Base-by-base conservation (phyloP, 2,329 filamentous ascomycete genomes). In the Penicillium glabrum region DNA sequence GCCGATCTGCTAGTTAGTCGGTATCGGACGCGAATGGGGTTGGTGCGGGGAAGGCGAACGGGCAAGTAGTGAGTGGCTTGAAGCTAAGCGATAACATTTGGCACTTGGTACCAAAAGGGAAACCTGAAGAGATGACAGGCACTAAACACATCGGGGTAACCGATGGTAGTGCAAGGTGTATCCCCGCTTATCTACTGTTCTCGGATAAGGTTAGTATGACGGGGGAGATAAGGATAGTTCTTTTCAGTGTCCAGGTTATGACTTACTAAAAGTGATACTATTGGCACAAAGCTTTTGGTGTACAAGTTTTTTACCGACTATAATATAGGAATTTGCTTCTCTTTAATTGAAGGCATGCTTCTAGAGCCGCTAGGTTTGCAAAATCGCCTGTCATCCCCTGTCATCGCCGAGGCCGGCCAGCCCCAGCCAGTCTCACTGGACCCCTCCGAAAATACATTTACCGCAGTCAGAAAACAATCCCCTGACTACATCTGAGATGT, bases 1-100 rank as follows among this genome's bases (percentile, higher is more conserved):
- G 29, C 29, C 11, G 29, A 31, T 31, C 29, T 13, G 14, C 45
- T 31, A 21, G 26, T 9, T 24, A 26, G 19, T 31, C 29, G 57
- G 56, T 60, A 54, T 51, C 35, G 29, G 35, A 46, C 23, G 43
- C 23, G 48, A 26, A 31, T 41, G 9, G 19, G 51, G 41, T 37
- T 24, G 43, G 62, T 64, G 62, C 62, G 60, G 62, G 62, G 62
- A 56, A 59, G 37, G 23, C 26, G 47, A 51, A 48, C 47, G 47
- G 33, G 37, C 33, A 41, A 29, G 27, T 9, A 29, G 27, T 29
- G 27, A 29, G 37, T 41, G 37, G 37, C 37, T 41, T 39, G 44
- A 13, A 37, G 24, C 19, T 55, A 41, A 11, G 27, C 49, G 58
- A 63, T 62, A 57, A 53, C 24, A 35, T 35, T 53, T 41, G 23